These are phyloP conservation scores for Termitomyces sp. DNA, from an alignment of 768 basidiomycete genomes.

Conservation along the genomic window DNA sequence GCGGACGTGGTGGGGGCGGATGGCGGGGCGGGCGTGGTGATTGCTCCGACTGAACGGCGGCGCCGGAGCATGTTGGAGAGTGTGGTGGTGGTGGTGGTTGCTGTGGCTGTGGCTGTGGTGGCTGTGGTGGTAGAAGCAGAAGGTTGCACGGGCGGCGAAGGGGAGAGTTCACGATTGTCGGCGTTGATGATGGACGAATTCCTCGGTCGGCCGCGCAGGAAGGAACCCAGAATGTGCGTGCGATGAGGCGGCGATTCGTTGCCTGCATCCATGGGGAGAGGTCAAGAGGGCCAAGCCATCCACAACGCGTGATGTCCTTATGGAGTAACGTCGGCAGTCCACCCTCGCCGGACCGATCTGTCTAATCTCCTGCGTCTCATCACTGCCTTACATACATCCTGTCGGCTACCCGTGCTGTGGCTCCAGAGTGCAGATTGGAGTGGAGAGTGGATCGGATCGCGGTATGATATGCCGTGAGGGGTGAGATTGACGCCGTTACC, in stretches of 20 bases:
- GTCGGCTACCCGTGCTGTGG: no score
- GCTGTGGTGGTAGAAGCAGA: constrained; percentile 23
- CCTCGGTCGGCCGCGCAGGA: constrained; percentile 66
- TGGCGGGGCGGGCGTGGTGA: constrained; percentile 14
- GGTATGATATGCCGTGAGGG: no score
- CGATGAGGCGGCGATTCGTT: constrained; percentile 44
- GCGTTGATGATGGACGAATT: constrained; percentile 43
- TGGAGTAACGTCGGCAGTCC: no score
- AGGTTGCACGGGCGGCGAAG: constrained; percentile 38
- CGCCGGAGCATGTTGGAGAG: constrained; percentile 49
- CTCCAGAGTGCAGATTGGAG: no score
- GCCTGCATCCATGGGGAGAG: constrained; percentile 32
- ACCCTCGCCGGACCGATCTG: no score
- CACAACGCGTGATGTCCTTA: no score
- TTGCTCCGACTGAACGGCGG: constrained; percentile 60
- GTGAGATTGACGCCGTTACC: no score
- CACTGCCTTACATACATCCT: no score
- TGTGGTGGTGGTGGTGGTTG: constrained; percentile 16
- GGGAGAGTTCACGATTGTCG: constrained; percentile 37
- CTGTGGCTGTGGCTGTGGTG: constrained; percentile 22
- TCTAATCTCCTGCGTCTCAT: no score
- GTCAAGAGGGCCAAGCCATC: no score
- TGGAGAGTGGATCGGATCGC: no score
- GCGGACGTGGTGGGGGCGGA: not conserved
- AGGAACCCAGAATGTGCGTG: constrained; percentile 67